phyloP scores from a whole-genome alignment of 805 yeast genomes.

The Ogataea siamensis region DNA sequence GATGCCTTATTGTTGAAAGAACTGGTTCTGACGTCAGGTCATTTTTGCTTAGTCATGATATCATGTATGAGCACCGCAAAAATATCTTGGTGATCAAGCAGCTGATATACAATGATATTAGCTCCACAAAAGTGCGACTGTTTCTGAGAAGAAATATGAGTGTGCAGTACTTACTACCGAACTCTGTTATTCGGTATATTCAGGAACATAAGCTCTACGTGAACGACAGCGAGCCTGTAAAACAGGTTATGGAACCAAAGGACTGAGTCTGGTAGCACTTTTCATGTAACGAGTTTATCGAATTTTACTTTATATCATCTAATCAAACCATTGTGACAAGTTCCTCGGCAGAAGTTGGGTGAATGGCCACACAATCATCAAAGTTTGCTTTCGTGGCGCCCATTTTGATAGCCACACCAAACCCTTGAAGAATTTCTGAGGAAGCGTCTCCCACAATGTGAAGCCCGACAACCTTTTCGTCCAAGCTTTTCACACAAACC shows the following conservation, averaged over 20 bases:
- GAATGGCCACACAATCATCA: conserved; percentile 95
- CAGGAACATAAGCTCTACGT: conserved; percentile 87
- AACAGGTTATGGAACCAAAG: conserved; percentile 60
- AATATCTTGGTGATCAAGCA: conserved; percentile 94
- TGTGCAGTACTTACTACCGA: conserved; percentile 91
- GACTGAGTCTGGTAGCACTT: conserved; percentile 13
- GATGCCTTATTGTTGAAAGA: conserved; percentile 93
- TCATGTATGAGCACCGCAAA: conserved; percentile 94
- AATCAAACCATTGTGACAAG: conserved; percentile 70
- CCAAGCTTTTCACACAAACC: conserved; percentile 63
- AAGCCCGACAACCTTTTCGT: conserved; percentile 93
- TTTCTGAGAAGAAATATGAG: conserved; percentile 95
- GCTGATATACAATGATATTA: conserved; percentile 92
- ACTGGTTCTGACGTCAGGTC: conserved; percentile 96
- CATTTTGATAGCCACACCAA: conserved; percentile 98
- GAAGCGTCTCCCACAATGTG: conserved; percentile 90
- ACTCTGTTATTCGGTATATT: conserved; percentile 89
- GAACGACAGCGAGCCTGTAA: conserved; percentile 89
- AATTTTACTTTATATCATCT: conserved; percentile 1
- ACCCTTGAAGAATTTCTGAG: conserved; percentile 95
- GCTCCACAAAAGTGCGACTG: conserved; percentile 90
- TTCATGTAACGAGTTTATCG: background rate
- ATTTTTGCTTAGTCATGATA: conserved; percentile 88
- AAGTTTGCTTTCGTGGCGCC: conserved; percentile 98
- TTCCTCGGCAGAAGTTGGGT: conserved; percentile 98